A percentile compares a stretch with the other conserved stretches of the same genome.
Conservation (phyloP, 345 rosid genomes). For the Fremontodendron californicum region DNA sequence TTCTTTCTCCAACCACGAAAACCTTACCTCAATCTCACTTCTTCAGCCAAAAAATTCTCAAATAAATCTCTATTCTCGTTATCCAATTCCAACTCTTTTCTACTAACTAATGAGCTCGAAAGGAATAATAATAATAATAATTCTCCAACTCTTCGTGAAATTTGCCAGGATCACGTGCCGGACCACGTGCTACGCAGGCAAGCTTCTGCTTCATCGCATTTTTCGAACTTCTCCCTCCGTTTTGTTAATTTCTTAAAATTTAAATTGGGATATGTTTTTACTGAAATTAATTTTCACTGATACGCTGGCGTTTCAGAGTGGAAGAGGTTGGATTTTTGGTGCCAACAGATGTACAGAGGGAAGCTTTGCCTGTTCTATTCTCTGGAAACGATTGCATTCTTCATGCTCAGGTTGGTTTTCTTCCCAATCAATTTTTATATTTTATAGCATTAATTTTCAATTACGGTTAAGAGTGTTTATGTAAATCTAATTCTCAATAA, state of each 20-base stretch:
- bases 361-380: constrained; percentile 71
- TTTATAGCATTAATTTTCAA: not conserved
- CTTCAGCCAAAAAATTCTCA: not conserved
- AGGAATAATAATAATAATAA: not conserved
- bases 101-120: not conserved
- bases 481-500: not conserved
- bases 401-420: constrained; percentile 74
- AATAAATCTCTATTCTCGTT: not conserved
- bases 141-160: constrained; percentile 31
- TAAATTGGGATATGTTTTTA: not conserved
- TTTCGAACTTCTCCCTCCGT: not conserved
- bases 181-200: constrained; percentile 46
- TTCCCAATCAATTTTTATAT: not conserved
- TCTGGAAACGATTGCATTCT: constrained; percentile 71
- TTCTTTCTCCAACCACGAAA: not conserved
- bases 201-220: not conserved
- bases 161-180: constrained; percentile 53
- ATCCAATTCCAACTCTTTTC: constrained; percentile 13
- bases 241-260: not conserved
- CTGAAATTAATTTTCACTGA: not conserved
- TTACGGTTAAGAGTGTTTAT: not conserved
- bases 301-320: constrained; percentile 39
- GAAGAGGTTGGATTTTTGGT: constrained; percentile 61
- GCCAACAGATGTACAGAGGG: constrained; percentile 67
- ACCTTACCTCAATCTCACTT: not conserved